Conservation (phyloP, 1,139 yeast species). For the Debaryomycetaceae sp. region DNA sequence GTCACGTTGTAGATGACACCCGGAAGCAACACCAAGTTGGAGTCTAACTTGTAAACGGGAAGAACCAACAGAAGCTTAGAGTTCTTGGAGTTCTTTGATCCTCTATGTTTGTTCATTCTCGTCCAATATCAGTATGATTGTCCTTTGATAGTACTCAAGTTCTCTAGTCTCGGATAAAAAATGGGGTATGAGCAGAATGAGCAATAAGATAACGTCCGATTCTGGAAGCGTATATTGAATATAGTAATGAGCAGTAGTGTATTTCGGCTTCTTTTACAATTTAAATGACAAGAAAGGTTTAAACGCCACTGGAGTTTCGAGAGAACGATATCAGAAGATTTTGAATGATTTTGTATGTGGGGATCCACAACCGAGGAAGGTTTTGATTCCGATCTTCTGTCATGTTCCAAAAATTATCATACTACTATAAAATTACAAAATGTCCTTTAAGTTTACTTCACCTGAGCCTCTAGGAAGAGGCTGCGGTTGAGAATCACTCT, state of each 20-base stretch:
- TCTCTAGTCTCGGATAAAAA: no score
- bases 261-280: no score
- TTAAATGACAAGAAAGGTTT: no score
- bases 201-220: no score
- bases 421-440: conserved; percentile 23
- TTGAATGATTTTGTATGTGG: not conserved
- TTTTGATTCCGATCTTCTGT: not conserved
- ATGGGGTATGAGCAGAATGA: no score
- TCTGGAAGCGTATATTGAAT: no score
- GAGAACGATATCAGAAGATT: not conserved
- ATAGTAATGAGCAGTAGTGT: no score
- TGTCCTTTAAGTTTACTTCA: conserved; percentile 63
- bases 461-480: conserved; percentile 75
- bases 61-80: conserved; percentile 20
- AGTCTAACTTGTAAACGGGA: conserved; percentile 42
- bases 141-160: no score
- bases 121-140: no score
- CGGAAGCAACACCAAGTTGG: conserved; percentile 52
- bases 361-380: not conserved
- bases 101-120: not conserved
- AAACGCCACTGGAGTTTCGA: not conserved
- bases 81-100: not conserved
- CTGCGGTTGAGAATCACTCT: conserved; percentile 62
- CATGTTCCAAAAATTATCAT: not conserved
- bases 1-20: conserved; percentile 59